Evolutionary conservation across 805 yeast genomes (phyloP), one percentile per base, ranked within the genome.

Genomic region (Yarrowia keelungensis): DNA sequence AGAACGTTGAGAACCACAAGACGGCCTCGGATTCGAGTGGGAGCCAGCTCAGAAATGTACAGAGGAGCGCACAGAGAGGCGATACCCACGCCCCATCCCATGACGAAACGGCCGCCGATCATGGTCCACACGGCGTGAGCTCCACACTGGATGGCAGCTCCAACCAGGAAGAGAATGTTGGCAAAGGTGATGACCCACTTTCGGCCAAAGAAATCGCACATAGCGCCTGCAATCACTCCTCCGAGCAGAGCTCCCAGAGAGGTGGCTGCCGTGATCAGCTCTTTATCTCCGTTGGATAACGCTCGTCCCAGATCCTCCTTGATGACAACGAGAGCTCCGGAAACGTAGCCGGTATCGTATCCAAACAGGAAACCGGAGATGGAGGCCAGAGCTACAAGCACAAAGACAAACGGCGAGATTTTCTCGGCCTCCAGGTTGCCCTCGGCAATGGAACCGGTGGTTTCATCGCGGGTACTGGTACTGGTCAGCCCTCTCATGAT

Each of bases 341-440:
- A 94, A 50, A 94, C 93, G 79, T 94, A 94, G 73, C 98, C 98
- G 0, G 98, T 94, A 78, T 94, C 99, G 76, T 94, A 94, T 73
- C 99, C 99, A 79, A 94, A 94, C 92, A 94, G 87, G 79, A 93
- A 92, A 1, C 98, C 98, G 0, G 97, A 92, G 71, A 94, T 89
- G 8, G 97, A 92, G 0, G 97, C 87, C 35, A 77, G 71, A 64
- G 88, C 81, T 0, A 97, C 90, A 66, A 92, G 79, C 36, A 85
- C 79, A 32, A 92, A 80, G 62, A 92, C 91, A 74, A 90, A 79
- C 8, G 82, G 78, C 11, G 95, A 70, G 42, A 78, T 76, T 51
- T 67, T 68, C 41, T 77, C 72, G 32, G 73, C 62, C 69, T 77
- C 79, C 39, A 77, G 76, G 19, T 77, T 66, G 47, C 54, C 67